phyloP scores from a whole-genome alignment of 2,329 filamentous ascomycete genomes.

The Neofusicoccum sp. region DNA sequence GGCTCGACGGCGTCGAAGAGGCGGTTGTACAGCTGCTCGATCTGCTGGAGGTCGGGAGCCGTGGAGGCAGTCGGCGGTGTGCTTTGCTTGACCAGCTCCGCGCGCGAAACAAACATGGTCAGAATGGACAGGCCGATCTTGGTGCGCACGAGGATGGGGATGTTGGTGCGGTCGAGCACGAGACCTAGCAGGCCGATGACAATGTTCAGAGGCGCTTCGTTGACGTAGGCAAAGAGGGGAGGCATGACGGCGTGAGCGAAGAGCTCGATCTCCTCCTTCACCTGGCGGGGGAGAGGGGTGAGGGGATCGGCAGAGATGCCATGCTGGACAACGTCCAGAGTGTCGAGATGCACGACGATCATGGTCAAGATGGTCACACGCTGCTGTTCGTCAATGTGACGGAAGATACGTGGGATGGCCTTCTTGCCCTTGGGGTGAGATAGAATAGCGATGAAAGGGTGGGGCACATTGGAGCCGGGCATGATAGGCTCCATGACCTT shows the following conservation, averaged over 20 bases:
- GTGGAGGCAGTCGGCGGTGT: conserved; percentile 60
- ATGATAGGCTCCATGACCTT: conserved; percentile 92
- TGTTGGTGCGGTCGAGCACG: conserved; percentile 75
- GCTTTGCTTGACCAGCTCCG: conserved; percentile 86
- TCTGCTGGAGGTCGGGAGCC: conserved; percentile 64
- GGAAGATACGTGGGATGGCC: conserved; percentile 90
- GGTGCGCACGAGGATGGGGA: conserved; percentile 80
- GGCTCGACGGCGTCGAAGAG: conserved; percentile 88
- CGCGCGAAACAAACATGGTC: conserved; percentile 90
- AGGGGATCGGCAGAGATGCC: conserved; percentile 66
- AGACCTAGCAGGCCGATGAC: conserved; percentile 86
- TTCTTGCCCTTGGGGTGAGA: conserved; percentile 96
- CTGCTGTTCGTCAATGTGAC: conserved; percentile 87
- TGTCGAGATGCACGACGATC: conserved; percentile 89
- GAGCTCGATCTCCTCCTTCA: conserved; percentile 88
- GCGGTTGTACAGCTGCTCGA: conserved; percentile 75
- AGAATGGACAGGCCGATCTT: conserved; percentile 86
- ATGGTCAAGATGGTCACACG: conserved; percentile 94
- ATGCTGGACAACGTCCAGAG: conserved; percentile 82
- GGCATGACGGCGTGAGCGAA: conserved; percentile 89
- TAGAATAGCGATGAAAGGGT: conserved; percentile 94
- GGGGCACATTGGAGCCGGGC: conserved; percentile 56
- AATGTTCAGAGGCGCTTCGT: conserved; percentile 85
- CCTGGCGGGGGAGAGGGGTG: conserved; percentile 64
- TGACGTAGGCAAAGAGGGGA: conserved; percentile 83